Percentiles rank a stretch among this genome's conserved stretches.
Conservation (phyloP, 345 rosid species). For the Boechera retrofracta region DNA sequence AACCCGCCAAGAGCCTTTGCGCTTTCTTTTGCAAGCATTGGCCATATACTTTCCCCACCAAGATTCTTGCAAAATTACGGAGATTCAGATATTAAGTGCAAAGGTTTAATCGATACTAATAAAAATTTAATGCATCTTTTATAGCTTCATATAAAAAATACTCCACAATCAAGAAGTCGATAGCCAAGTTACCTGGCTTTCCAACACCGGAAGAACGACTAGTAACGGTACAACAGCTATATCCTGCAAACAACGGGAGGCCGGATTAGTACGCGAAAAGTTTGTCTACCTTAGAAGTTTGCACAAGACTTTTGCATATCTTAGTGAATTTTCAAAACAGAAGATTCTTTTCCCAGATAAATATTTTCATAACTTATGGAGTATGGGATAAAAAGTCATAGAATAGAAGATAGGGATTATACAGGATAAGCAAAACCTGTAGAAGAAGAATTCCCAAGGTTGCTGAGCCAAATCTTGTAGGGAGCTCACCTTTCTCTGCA, state of each 20-base stretch:
- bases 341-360: neutral
- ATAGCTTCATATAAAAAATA: neutral
- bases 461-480: conserved; percentile 97
- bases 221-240: conserved; percentile 94
- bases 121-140: neutral
- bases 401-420: conserved; percentile 27
- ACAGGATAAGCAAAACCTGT: conserved; percentile 62
- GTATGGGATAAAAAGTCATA: neutral
- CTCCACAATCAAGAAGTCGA: conserved; percentile 9
- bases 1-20: conserved; percentile 84
- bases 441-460: conserved; percentile 95
- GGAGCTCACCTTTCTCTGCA: conserved; percentile 99
- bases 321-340: neutral
- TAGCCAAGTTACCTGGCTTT: conserved; percentile 75
- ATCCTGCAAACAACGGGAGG: conserved; percentile 64
- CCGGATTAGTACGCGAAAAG: conserved; percentile 8
- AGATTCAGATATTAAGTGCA: conserved; percentile 17
- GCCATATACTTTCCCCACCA: conserved; percentile 80
- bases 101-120: neutral
- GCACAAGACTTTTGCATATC: neutral
- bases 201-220: conserved; percentile 90
- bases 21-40: conserved; percentile 91
- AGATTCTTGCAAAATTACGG: conserved; percentile 53
- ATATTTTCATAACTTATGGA: conserved; percentile 14
- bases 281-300: conserved; percentile 9